These are phyloP conservation scores for Fomitopsis pulvina DNA, from an alignment of 768 basidiomycete species.

Conservation along the genomic window DNA sequence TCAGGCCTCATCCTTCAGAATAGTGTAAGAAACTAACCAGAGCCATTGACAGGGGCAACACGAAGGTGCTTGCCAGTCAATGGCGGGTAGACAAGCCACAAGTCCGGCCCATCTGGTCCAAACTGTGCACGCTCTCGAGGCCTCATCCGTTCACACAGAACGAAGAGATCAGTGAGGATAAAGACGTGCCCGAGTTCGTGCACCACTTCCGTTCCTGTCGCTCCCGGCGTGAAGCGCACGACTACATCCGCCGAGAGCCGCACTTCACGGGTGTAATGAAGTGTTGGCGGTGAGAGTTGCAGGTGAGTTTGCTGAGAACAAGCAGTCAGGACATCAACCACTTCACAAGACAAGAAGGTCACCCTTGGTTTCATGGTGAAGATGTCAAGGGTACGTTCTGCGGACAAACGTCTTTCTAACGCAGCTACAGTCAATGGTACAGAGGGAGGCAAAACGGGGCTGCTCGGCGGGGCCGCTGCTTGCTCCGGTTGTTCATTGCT, in stretches of 20 bases:
- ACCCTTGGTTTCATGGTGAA: conserved; percentile 96
- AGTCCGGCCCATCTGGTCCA: conserved; percentile 60
- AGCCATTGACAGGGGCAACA: conserved; percentile 53
- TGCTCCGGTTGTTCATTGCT: conserved; percentile 50
- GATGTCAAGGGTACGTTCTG: conserved; percentile 79
- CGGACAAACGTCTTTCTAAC: conserved; percentile 74
- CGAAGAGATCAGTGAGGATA: conserved; percentile 87
- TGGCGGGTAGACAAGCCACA: conserved; percentile 94
- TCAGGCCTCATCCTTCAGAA: conserved; percentile 1
- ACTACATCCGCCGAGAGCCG: conserved; percentile 65
- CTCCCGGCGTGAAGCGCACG: conserved; percentile 70
- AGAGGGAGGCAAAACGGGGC: conserved; percentile 43
- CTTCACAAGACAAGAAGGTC: conserved; percentile 9
- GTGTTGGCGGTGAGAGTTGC: conserved; percentile 77
- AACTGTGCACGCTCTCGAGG: conserved; percentile 49
- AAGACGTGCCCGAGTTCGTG: conserved; percentile 78
- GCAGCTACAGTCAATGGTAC: conserved; percentile 53
- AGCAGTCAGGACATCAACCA: background rate
- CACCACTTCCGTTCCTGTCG: conserved; percentile 68
- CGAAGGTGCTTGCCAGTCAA: conserved; percentile 89
- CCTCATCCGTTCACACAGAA: conserved; percentile 82
- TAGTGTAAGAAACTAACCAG: conserved; percentile 38
- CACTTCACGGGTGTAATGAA: conserved; percentile 74
- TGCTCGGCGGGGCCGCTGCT: conserved; percentile 47
- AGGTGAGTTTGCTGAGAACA: conserved; percentile 72